These are phyloP conservation scores for Amoeboradix gromovi DNA, from an alignment of 371 early-diverging fungal genomes.

Conservation along the genomic window DNA sequence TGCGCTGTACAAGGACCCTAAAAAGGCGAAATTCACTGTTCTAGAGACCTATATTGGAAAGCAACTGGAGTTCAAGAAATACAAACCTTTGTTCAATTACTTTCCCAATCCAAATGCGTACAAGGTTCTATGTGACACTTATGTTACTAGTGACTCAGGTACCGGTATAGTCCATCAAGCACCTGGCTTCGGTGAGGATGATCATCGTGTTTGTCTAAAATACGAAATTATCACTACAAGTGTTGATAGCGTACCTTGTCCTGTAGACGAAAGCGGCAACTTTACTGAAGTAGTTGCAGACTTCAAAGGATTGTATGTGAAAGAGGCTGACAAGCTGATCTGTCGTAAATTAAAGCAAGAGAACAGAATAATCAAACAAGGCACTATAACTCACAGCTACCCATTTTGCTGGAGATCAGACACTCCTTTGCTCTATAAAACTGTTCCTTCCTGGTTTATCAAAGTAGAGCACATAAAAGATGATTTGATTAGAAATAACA, in stretches of 20 bases:
- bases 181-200: slow-evolving; percentile 99
- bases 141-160: slow-evolving; percentile 87
- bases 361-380: slow-evolving; percentile 7
- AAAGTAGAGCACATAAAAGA: slow-evolving; percentile 62
- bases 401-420: slow-evolving; percentile 96
- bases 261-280: slow-evolving; percentile 72
- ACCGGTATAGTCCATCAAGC: slow-evolving; percentile 99
- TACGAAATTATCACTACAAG: slow-evolving; percentile 50
- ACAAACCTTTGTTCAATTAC: slow-evolving; percentile 74
- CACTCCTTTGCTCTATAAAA: slow-evolving; percentile 93
- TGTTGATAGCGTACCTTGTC: slow-evolving; percentile 60
- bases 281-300: slow-evolving; percentile 60
- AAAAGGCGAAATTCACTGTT: slow-evolving; percentile 72
- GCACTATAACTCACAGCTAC: slow-evolving; percentile 50
- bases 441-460: slow-evolving; percentile 97
- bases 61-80: slow-evolving; percentile 62
- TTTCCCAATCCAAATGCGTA: slow-evolving; percentile 53
- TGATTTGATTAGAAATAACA: slow-evolving; percentile 63
- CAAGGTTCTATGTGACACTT: slow-evolving; percentile 58
- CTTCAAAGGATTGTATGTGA: slow-evolving; percentile 67
- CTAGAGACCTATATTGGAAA: slow-evolving; percentile 47
- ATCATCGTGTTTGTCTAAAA: slow-evolving; percentile 78
- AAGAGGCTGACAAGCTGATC: slow-evolving; percentile 91
- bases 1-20: slow-evolving; percentile 65
- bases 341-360: slow-evolving; percentile 5